Evolutionary conservation across 345 rosid species (phyloP).

Genomic region (Pugionium cornutum): DNA sequence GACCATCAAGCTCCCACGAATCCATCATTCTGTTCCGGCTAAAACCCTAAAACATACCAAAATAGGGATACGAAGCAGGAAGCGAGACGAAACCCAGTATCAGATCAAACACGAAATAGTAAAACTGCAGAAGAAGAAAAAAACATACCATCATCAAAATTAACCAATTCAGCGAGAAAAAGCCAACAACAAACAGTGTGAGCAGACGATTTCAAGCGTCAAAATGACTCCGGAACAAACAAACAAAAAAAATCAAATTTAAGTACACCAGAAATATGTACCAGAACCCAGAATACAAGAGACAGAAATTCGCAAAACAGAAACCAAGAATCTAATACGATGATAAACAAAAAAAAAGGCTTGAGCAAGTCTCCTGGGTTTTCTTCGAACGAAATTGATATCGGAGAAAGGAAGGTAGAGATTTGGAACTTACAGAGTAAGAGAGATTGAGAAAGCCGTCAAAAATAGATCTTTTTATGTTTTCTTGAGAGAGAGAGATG

Average conservation of each 20-base stretch:
- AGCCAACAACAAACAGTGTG: constrained; percentile 16
- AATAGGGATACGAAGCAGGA: constrained; percentile 16
- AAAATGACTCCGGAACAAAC: neutral
- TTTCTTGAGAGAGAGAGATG: constrained; percentile 21
- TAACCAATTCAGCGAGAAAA: constrained; percentile 1
- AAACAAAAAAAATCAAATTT: constrained; percentile 4
- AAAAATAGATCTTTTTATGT: constrained; percentile 24
- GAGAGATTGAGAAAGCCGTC: constrained; percentile 34
- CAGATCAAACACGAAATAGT: constrained; percentile 46
- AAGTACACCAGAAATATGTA: neutral
- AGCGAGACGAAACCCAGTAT: constrained; percentile 33
- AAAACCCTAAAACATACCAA: constrained; percentile 35
- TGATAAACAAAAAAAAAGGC: constrained; percentile 2
- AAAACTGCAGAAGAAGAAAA: constrained; percentile 42
- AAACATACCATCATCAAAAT: constrained; percentile 21
- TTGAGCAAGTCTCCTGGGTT: constrained; percentile 29
- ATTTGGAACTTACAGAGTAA: constrained; percentile 50
- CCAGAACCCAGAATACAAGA: neutral
- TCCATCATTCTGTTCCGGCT: constrained; percentile 18
- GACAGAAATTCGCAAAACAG: constrained; percentile 1
- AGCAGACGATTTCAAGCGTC: constrained; percentile 23
- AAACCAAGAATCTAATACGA: constrained; percentile 23
- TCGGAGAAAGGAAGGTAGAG: constrained; percentile 25
- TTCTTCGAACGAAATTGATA: neutral
- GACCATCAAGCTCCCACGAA: constrained; percentile 27